These are phyloP conservation scores for Aureobasidium sp. DNA, from an alignment of 2,329 filamentous ascomycete genomes.

Conservation along the genomic window DNA sequence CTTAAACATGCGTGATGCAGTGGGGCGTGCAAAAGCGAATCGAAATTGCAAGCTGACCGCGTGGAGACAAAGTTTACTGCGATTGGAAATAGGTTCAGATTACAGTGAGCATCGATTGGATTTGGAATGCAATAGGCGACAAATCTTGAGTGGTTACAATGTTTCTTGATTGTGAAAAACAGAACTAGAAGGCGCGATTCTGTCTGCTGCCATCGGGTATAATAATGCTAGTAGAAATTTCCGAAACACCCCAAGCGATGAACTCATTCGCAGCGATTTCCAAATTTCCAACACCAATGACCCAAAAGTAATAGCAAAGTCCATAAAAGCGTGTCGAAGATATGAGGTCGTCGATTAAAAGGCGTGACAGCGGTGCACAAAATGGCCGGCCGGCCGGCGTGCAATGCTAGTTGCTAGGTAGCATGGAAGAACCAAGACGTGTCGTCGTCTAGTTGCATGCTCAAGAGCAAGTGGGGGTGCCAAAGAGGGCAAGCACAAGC, in stretches of 20 bases:
- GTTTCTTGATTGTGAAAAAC: background rate
- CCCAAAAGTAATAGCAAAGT: background rate
- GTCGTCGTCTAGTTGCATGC: background rate
- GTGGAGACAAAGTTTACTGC: background rate
- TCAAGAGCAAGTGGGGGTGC: background rate
- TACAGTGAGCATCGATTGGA: background rate
- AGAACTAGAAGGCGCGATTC: background rate
- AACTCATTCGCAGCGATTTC: background rate
- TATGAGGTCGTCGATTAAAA: background rate
- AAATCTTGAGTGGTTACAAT: background rate
- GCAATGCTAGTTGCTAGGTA: background rate
- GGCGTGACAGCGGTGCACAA: background rate
- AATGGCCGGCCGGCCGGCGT: background rate
- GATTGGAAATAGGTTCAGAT: background rate
- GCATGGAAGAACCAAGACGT: background rate
- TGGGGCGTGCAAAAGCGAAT: constrained; percentile 1
- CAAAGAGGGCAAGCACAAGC: background rate
- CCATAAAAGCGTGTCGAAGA: constrained; percentile 3
- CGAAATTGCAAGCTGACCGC: background rate
- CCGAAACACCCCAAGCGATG: background rate
- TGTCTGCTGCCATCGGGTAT: constrained; percentile 13
- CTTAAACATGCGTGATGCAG: background rate
- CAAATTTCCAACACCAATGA: background rate
- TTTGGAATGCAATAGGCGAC: background rate
- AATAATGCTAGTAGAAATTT: background rate